Conservation (phyloP, 805 yeast species). For the Kazachstania kunashirensis region DNA sequence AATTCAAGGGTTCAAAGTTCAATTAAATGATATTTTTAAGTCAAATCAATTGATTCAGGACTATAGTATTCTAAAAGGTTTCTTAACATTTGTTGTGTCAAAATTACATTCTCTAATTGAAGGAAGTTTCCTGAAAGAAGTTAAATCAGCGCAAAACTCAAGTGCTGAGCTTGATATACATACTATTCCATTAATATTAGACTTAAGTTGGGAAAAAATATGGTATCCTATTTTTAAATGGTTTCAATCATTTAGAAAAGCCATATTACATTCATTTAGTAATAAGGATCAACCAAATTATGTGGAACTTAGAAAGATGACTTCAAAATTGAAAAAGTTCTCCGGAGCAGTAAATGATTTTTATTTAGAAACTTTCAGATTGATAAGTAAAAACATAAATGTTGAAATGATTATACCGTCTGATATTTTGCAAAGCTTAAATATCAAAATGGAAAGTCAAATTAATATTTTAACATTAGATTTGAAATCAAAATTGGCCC, state of each 20-base stretch:
- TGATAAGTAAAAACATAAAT: constrained; percentile 7
- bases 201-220: constrained; percentile 48
- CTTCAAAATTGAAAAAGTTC: constrained; percentile 42
- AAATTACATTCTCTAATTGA: constrained; percentile 15
- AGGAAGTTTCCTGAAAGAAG: constrained; percentile 3
- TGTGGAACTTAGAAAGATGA: constrained; percentile 50
- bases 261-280: constrained; percentile 8
- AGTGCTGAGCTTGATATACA: constrained; percentile 7
- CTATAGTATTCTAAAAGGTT: constrained; percentile 22
- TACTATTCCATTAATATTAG: constrained; percentile 31
- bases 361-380: constrained; percentile 34
- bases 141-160: constrained; percentile 9
- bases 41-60: constrained; percentile 22
- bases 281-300: constrained; percentile 22
- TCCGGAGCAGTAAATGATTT: constrained; percentile 39
- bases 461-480: constrained; percentile 4
- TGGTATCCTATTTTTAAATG: constrained; percentile 56
- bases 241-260: constrained; percentile 34
- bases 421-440: constrained; percentile 5
- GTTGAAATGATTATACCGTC: constrained; percentile 10
- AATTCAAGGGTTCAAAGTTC: constrained; percentile 14
- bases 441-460: background rate
- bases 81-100: constrained; percentile 23
- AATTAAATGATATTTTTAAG: constrained; percentile 18
- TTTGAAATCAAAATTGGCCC: background rate